Base-by-base conservation (phyloP, 345 rosid genomes). In the Populus alba region DNA sequence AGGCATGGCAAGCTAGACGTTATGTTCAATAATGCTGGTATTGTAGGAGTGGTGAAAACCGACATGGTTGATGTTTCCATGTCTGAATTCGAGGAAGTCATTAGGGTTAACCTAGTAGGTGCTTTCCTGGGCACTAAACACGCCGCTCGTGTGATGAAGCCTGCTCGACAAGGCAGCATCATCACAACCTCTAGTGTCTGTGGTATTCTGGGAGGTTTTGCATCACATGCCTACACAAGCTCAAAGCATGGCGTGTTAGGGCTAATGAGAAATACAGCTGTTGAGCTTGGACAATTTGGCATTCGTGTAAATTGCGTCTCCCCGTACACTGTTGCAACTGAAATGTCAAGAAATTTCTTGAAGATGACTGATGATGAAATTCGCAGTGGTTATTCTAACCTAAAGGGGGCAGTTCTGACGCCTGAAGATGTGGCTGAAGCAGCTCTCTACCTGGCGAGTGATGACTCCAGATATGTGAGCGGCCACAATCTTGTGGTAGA, bases 231-330 rank as follows among this genome's bases (percentile, higher is more conserved):
- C n/a, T 77, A 77, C 23, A 68, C 75, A 0, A 55, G 53, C 11
- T 31, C 73, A 8, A 76, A 76, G 72, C 66, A 68, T 68, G 79
- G 72, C 6, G 37, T 68, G 38, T 16, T 76, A 33, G 80, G 75
- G 17, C 67, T 77, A 5, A 39, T 23, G 16, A 77, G 37, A 10
- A 61, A 62, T 17, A 17, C 66, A 6, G 75, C 70, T 0, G 63
- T 39, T 15, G 80, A 77, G 41, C 45, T 77, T 31, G 79, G 75
- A 16, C 75, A 70, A n/a, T 35, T 51, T 43, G 70, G 75, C 59
- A 77, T 77, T 41, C 23, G 75, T 6, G 80, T 77, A 29, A 77
- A 77, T 25, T 77, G 75, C 11, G 62, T 77, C 8, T 77, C 80
- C 16, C 80, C 80, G 1, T 70, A 68, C 57, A 20, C 4, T 45